Evolutionary conservation across 148 eudicot species (phyloP), one percentile per base, ranked within the genome.

Genomic region (Silene uniflora): DNA sequence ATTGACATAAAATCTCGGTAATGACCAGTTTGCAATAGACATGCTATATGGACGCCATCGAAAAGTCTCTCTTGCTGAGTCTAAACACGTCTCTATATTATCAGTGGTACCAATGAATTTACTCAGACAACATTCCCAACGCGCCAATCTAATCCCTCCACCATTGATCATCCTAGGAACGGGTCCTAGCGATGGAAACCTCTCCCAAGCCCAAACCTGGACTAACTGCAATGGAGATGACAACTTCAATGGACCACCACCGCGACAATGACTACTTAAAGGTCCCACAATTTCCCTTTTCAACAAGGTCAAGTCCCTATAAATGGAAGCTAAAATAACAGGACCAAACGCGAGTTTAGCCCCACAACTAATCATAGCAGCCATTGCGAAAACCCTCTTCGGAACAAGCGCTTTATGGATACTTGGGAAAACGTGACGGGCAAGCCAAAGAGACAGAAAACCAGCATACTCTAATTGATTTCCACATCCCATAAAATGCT

Each of bases 371-470:
- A 85, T 70, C 71, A 62, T 74, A 70, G 79, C 71, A 14, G 84
- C 88, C 67, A 82, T 67, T 4, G 66, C 59, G 14, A 85, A 68
- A 4, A 75, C 81, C 7, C 68, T 22, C 10, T 25, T 24, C 5
- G 13, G 22, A 47, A 85, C 46, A 17, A 6, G 0, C 3, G 1
- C 47, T 5, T 54, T 19, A 3, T 79, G 2, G 4, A 1, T 35
- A 35, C 39, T 35, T 5, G 39, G 52, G 1, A 82, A 78, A 18
- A 82, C 83, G 80, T 65, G 65, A 76, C 80, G 80, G 0, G 82
- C 72, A 58, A 86, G 67, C 88, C 88, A 86, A 52, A 83, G 9
- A 13, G 73, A 58, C 13, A 86, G 82, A 69, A 86, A 72, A 29
- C 39, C 39, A 35, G 39, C 39, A 35, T 35, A 35, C 39, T 35